phyloP scores from a whole-genome alignment of 2,329 filamentous ascomycete species.

The Westerdykella ornata region DNA sequence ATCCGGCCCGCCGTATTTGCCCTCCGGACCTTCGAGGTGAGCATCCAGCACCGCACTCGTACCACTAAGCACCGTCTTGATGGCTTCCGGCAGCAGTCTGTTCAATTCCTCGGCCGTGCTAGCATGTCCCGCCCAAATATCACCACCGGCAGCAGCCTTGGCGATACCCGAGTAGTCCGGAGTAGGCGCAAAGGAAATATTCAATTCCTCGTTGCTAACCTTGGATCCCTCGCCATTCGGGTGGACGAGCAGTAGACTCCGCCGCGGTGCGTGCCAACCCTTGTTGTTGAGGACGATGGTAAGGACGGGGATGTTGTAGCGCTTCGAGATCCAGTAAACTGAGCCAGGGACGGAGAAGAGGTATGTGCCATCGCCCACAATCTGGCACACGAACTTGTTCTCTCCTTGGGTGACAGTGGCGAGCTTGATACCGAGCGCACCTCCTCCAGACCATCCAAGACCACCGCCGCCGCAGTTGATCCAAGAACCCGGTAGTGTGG shows the following conservation, averaged over 20 bases:
- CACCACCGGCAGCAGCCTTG: conserved; percentile 57
- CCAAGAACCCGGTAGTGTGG: conserved; percentile 63
- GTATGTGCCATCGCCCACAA: conserved; percentile 63
- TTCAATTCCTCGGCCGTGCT: conserved; percentile 51
- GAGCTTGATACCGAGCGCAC: conserved; percentile 67
- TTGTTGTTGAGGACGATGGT: conserved; percentile 65
- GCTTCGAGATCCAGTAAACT: conserved; percentile 62
- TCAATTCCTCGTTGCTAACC: conserved; percentile 57
- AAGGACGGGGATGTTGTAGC: conserved; percentile 60
- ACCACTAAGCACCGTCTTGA: conserved; percentile 52
- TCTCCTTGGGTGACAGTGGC: conserved; percentile 50
- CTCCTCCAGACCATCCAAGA: conserved; percentile 74
- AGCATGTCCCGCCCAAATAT: conserved; percentile 56
- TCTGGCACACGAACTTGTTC: conserved; percentile 36
- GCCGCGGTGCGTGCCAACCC: conserved; percentile 62
- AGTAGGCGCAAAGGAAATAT: conserved; percentile 59
- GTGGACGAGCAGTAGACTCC: conserved; percentile 58
- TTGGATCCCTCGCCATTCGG: conserved; percentile 57
- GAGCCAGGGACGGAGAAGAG: conserved; percentile 59
- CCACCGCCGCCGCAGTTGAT: conserved; percentile 77
- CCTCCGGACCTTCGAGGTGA: conserved; percentile 51
- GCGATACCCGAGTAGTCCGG: conserved; percentile 64
- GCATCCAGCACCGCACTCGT: conserved; percentile 57
- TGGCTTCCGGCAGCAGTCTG: conserved; percentile 50
- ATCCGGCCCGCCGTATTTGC: conserved; percentile 46